phyloP scores from a whole-genome alignment of 108 stramenopile genomes.

The Chaetoceros muelleri region DNA sequence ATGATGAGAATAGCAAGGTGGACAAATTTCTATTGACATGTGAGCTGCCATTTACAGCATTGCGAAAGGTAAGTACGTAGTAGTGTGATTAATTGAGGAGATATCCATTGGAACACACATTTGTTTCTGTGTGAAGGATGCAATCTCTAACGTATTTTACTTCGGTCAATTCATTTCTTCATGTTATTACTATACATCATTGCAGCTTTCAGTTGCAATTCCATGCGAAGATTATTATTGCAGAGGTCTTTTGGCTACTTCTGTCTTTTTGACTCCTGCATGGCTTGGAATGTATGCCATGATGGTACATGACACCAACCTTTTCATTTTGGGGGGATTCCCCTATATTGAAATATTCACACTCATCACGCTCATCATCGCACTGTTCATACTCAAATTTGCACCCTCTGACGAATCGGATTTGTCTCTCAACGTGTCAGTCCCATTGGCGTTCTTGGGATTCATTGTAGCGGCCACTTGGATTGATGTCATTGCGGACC shows the following conservation, averaged over 20 bases:
- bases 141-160: no score
- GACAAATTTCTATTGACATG: constrained; percentile 51
- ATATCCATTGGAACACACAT: no score
- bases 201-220: constrained; percentile 46
- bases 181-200: not conserved
- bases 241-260: constrained; percentile 61
- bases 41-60: constrained; percentile 70
- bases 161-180: no score
- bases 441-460: constrained; percentile 76
- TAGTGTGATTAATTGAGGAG: not conserved
- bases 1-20: constrained; percentile 38
- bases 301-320: constrained; percentile 36
- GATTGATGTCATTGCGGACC: constrained; percentile 90
- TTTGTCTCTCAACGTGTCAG: constrained; percentile 56
- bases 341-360: constrained; percentile 22
- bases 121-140: no score
- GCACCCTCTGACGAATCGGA: constrained; percentile 69
- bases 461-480: constrained; percentile 86
- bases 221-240: constrained; percentile 86
- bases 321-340: constrained; percentile 14
- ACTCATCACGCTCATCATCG: constrained; percentile 17
- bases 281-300: constrained; percentile 65
- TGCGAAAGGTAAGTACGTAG: constrained; percentile 40
- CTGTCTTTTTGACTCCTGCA: constrained; percentile 51
- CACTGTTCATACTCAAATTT: constrained; percentile 36